Percentiles rank a stretch among this genome's conserved stretches.
Conservation (phyloP, 1,139 yeast species). For the Nakaseomyces uthaithaninus region DNA sequence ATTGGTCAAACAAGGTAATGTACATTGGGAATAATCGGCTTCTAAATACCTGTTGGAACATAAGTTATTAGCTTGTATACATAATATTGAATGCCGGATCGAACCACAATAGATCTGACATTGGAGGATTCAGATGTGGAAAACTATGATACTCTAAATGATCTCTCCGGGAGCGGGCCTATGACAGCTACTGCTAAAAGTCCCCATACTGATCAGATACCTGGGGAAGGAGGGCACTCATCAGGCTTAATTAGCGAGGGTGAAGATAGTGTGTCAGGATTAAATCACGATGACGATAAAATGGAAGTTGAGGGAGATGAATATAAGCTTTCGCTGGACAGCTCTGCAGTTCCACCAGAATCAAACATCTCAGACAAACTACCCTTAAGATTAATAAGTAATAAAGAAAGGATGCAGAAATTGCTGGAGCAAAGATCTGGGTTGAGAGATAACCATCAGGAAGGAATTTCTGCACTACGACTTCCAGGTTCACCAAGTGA, state of each 20-base stretch:
- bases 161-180: conserved; percentile 2
- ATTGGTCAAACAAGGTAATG: too few species aligned
- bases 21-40: too few species aligned
- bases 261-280: too few species aligned
- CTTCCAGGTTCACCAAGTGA: conserved; percentile 2
- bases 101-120: conserved; percentile 21
- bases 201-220: background rate
- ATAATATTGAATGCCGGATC: conserved; percentile 8
- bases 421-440: background rate
- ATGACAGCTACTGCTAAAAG: too few species aligned
- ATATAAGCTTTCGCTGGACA: background rate
- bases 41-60: too few species aligned
- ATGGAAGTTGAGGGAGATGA: background rate
- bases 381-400: background rate
- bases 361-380: background rate
- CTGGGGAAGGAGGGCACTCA: background rate
- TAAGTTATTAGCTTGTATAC: background rate
- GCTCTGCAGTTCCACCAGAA: too few species aligned
- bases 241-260: background rate
- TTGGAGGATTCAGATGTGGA: conserved; percentile 16
- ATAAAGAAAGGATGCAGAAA: conserved; percentile 1
- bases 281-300: too few species aligned
- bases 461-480: background rate
- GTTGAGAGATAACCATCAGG: background rate
- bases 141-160: conserved; percentile 4